phyloP scores from a whole-genome alignment of 352 stramenopile genomes.

The Phytopythium vexans region DNA sequence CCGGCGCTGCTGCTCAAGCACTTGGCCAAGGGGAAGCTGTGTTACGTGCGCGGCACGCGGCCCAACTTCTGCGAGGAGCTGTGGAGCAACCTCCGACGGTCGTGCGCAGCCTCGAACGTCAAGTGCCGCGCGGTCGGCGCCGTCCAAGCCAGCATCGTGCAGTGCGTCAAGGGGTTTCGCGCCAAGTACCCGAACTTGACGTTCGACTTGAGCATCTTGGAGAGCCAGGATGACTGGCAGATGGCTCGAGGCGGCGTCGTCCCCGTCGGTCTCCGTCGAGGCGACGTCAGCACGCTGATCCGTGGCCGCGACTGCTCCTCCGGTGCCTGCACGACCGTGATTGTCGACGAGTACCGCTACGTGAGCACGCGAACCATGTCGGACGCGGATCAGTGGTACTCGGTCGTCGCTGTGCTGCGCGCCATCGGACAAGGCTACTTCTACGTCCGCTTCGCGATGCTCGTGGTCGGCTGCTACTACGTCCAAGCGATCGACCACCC shows the following conservation, averaged over 20 bases:
- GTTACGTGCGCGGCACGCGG: background rate
- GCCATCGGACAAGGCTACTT: conserved; percentile 36
- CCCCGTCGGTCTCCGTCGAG: background rate
- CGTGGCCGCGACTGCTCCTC: conserved; percentile 3
- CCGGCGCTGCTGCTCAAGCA: conserved; percentile 12
- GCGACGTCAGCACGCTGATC: background rate
- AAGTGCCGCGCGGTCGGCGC: background rate
- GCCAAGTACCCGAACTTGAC: background rate
- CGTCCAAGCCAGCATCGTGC: background rate
- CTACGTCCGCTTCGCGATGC: conserved; percentile 21
- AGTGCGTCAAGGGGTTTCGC: background rate
- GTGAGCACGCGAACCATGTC: conserved; percentile 18
- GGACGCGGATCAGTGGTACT: conserved; percentile 27
- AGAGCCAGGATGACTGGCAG: conserved; percentile 1
- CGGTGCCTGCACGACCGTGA: conserved; percentile 24
- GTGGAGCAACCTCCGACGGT: conserved; percentile 8
- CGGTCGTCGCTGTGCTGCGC: conserved; percentile 20
- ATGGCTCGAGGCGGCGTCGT: conserved; percentile 1
- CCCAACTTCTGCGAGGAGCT: conserved; percentile 9
- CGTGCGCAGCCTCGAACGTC: conserved; percentile 2
- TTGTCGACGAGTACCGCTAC: conserved; percentile 44
- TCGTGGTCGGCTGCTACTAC: conserved; percentile 27
- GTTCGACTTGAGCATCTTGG: background rate
- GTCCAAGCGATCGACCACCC: conserved; percentile 3
- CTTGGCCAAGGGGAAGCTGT: background rate